These are phyloP conservation scores for Saccharum hybrid DNA, from an alignment of 202 grass and related monocot genomes.

Conservation along the genomic window DNA sequence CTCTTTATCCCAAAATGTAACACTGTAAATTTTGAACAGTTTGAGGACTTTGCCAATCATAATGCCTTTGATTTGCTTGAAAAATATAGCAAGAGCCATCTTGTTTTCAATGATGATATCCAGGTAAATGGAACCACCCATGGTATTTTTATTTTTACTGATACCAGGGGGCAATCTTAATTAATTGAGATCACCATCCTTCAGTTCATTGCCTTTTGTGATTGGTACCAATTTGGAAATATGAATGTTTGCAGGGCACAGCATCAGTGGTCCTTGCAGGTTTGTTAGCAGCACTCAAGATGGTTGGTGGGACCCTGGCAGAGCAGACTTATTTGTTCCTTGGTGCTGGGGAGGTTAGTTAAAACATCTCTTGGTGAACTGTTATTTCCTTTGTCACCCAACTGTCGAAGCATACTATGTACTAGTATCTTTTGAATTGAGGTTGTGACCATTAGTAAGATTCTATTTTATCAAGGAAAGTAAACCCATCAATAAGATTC, in stretches of 20 bases:
- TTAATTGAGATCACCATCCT: background rate
- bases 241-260: constrained; percentile 78
- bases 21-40: constrained; percentile 56
- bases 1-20: constrained; percentile 32
- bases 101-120: constrained; percentile 99
- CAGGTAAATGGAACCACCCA: constrained; percentile 62
- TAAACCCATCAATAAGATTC: background rate
- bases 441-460: background rate
- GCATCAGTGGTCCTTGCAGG: constrained; percentile 98
- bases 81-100: constrained; percentile 94
- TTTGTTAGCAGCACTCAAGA: constrained; percentile 75
- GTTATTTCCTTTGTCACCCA: constrained; percentile 1
- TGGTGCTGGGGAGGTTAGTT: constrained; percentile 95
- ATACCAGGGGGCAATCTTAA: background rate
- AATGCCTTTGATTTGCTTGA: constrained; percentile 97
- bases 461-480: background rate
- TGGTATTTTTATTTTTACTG: background rate
- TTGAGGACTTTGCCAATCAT: constrained; percentile 99
- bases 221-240: constrained; percentile 30
- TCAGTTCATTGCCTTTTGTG: constrained; percentile 30
- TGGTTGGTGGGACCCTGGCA: constrained; percentile 86
- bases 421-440: constrained; percentile 32
- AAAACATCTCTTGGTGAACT: constrained; percentile 32
- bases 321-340: constrained; percentile 98
- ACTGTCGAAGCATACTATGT: constrained; percentile 1